These are phyloP conservation scores for Penicillium psychrofluorescens DNA, from an alignment of 495 filamentous ascomycete species.

Conservation along the genomic window DNA sequence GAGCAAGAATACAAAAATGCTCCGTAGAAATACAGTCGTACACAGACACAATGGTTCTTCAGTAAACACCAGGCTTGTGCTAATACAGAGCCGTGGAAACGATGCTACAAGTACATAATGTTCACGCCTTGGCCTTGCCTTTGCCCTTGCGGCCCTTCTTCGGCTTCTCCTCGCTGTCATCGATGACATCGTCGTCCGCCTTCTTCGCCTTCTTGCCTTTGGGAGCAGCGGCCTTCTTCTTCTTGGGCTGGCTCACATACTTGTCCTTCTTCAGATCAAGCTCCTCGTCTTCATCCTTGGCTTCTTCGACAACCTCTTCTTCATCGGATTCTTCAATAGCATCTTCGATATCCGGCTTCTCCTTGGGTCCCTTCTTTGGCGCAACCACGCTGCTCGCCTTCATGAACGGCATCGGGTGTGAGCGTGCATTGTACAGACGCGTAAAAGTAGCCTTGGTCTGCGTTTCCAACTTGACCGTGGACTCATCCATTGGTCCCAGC, in stretches of 20 bases:
- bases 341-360: conserved; percentile 90
- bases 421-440: conserved; percentile 74
- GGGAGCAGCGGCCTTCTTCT: conserved; percentile 49
- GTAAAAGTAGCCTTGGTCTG: conserved; percentile 88
- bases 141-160: conserved; percentile 42
- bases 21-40: no score
- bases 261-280: conserved; percentile 88
- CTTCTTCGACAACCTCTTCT: conserved; percentile 53
- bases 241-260: conserved; percentile 85
- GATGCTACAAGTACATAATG: conserved; percentile 6
- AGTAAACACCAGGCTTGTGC: not conserved
- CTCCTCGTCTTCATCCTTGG: conserved; percentile 58
- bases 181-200: conserved; percentile 31
- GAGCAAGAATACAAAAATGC: no score
- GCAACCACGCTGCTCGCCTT: conserved; percentile 74
- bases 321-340: conserved; percentile 89
- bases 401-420: conserved; percentile 93
- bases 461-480: conserved; percentile 66
- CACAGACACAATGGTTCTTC: not conserved
- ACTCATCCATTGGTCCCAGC: conserved; percentile 73
- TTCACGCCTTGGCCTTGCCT: conserved; percentile 33
- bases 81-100: not conserved
- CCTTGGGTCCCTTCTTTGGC: conserved; percentile 61
- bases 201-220: conserved; percentile 54
- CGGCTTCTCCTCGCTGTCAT: conserved; percentile 44